Conservation (phyloP, 1,139 yeast genomes). For the Pichia sp. region DNA sequence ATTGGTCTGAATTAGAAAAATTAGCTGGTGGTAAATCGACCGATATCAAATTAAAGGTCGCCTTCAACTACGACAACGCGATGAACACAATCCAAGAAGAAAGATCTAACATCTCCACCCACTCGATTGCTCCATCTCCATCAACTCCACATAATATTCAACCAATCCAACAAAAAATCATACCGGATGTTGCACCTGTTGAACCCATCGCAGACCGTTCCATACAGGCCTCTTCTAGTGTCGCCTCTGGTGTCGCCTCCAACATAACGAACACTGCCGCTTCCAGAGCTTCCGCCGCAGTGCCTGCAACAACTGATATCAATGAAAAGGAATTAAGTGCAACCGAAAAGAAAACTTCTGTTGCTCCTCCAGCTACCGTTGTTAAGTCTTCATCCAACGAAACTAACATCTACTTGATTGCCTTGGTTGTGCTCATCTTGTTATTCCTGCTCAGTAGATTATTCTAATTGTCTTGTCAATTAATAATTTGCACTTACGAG, state of each 20-base stretch:
- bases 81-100: slow-evolving; percentile 31
- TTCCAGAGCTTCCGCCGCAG: not conserved
- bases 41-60: slow-evolving; percentile 79
- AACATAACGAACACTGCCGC: slow-evolving; percentile 7
- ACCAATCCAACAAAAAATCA: not conserved
- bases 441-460: slow-evolving; percentile 25
- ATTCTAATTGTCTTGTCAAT: slow-evolving; percentile 10
- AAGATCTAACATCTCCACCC: slow-evolving; percentile 8
- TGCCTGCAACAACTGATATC: not conserved
- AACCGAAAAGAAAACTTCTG: not conserved
- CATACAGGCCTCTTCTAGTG: not conserved
- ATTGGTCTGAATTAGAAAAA: slow-evolving; percentile 72
- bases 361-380: slow-evolving; percentile 16
- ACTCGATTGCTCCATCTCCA: not conserved
- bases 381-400: slow-evolving; percentile 8
- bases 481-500: not conserved
- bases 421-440: slow-evolving; percentile 23
- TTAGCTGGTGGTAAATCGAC: slow-evolving; percentile 59
- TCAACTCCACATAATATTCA: not conserved
- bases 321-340: not conserved
- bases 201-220: not conserved
- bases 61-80: slow-evolving; percentile 41
- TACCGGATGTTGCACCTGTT: not conserved
- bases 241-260: not conserved
- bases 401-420: slow-evolving; percentile 23